A percentile compares a stretch with the other conserved stretches of the same genome.
These are phyloP conservation scores for Phytophthora macrochlamydospora DNA, from an alignment of 352 stramenopile species.

Conservation along the genomic window DNA sequence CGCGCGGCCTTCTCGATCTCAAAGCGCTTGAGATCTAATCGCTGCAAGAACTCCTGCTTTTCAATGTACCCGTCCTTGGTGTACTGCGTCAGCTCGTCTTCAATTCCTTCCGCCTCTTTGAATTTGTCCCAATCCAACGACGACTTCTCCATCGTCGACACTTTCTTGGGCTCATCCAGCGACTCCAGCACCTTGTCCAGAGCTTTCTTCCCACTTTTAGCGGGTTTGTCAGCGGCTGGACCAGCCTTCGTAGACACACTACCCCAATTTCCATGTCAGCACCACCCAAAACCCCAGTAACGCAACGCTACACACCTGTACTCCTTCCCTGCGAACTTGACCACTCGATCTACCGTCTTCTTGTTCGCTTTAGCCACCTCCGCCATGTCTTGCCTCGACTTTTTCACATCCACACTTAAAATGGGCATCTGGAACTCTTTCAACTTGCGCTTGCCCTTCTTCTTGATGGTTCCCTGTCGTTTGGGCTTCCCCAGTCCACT, in stretches of 20 bases:
- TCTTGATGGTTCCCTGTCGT: slow-evolving; percentile 39
- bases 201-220: slow-evolving; percentile 26
- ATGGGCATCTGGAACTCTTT: slow-evolving; percentile 74
- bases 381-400: slow-evolving; percentile 50
- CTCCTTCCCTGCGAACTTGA: slow-evolving; percentile 88
- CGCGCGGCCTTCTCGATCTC: slow-evolving; percentile 90
- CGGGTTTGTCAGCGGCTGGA: background rate
- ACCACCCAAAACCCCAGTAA: background rate
- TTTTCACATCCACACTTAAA: slow-evolving; percentile 71
- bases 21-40: slow-evolving; percentile 88
- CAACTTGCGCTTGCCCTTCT: slow-evolving; percentile 63
- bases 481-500: slow-evolving; percentile 57
- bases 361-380: slow-evolving; percentile 17
- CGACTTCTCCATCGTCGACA: slow-evolving; percentile 96
- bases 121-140: slow-evolving; percentile 96
- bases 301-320: slow-evolving; percentile 58
- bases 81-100: slow-evolving; percentile 93
- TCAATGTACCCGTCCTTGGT: slow-evolving; percentile 94
- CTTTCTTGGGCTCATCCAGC: slow-evolving; percentile 89
- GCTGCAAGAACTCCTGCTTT: slow-evolving; percentile 95
- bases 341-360: slow-evolving; percentile 55
- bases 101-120: slow-evolving; percentile 92
- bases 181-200: slow-evolving; percentile 89
- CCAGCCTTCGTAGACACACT: slow-evolving; percentile 20
- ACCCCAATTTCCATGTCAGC: background rate